A percentile compares a stretch with the other conserved stretches of the same genome.
Evolutionary conservation across 768 basidiomycete species (phyloP).

Genomic region (Kwoniella pini): DNA sequence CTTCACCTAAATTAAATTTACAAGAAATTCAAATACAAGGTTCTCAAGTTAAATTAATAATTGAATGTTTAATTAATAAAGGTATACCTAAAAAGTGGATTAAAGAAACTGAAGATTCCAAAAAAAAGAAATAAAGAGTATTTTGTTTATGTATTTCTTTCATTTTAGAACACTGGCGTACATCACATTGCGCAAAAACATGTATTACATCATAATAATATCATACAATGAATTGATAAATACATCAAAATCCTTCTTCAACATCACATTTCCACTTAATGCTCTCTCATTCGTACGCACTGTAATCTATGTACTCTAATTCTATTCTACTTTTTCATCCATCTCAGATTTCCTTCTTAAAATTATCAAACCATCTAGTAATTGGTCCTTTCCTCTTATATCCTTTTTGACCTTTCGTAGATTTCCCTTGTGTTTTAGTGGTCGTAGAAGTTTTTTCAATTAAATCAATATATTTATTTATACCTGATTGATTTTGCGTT

Average conservation of each 20-base stretch:
- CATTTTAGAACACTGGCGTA: neutral
- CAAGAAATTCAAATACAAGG: slow-evolving; percentile 84
- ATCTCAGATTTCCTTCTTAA: slow-evolving; percentile 3
- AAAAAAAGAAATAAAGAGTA: slow-evolving; percentile 14
- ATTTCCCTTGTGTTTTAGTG: neutral
- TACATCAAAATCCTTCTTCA: no score
- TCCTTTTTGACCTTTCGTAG: neutral
- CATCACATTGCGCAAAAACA: neutral
- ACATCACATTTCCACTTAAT: no score
- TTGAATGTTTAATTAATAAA: slow-evolving; percentile 66
- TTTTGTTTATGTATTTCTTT: no score
- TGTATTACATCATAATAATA: no score
- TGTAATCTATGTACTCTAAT: no score
- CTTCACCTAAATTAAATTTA: slow-evolving; percentile 44
- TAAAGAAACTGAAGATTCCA: slow-evolving; percentile 54
- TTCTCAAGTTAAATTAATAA: slow-evolving; percentile 69
- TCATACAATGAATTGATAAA: no score
- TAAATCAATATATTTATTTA: no score
- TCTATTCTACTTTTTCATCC: no score
- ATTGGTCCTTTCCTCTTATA: neutral
- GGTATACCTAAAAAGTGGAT: slow-evolving; percentile 86
- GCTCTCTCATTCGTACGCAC: no score
- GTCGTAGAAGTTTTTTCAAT: neutral
- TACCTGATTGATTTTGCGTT: neutral
- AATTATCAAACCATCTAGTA: slow-evolving; percentile 2